Evolutionary conservation across 2,329 filamentous ascomycete genomes (phyloP).

Genomic region (Talaromyces amestolkiae): DNA sequence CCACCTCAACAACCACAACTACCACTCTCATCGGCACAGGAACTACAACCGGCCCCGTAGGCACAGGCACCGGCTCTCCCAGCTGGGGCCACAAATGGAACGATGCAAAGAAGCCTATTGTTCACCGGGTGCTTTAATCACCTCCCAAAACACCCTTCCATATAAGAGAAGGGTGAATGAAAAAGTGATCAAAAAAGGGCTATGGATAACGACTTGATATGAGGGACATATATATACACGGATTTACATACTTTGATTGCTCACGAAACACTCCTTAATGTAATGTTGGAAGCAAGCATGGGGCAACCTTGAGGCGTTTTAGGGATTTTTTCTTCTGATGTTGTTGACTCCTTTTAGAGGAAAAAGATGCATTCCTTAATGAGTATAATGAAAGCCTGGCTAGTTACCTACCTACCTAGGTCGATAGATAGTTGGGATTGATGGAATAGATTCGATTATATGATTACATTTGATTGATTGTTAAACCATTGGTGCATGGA

Average conservation of each 20-base stretch:
- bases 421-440: not conserved
- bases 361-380: slow-evolving; percentile 2
- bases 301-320: not conserved
- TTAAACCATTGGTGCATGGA: not conserved
- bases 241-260: not conserved
- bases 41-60: not conserved
- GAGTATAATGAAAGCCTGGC: not conserved
- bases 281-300: not conserved
- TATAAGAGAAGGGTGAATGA: not conserved
- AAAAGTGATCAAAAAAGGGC: not conserved
- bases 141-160: no score
- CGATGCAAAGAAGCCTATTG: slow-evolving; percentile 9
- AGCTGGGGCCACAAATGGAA: slow-evolving; percentile 7
- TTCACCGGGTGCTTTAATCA: not conserved
- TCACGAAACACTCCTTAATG: not conserved
- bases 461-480: not conserved
- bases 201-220: not conserved
- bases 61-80: slow-evolving; percentile 7
- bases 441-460: not conserved
- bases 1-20: not conserved
- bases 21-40: not conserved
- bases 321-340: not conserved
- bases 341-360: not conserved
- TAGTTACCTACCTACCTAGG: not conserved
- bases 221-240: not conserved